phyloP scores from a whole-genome alignment of 495 filamentous ascomycete genomes.

The Geopyxis carbonaria region DNA sequence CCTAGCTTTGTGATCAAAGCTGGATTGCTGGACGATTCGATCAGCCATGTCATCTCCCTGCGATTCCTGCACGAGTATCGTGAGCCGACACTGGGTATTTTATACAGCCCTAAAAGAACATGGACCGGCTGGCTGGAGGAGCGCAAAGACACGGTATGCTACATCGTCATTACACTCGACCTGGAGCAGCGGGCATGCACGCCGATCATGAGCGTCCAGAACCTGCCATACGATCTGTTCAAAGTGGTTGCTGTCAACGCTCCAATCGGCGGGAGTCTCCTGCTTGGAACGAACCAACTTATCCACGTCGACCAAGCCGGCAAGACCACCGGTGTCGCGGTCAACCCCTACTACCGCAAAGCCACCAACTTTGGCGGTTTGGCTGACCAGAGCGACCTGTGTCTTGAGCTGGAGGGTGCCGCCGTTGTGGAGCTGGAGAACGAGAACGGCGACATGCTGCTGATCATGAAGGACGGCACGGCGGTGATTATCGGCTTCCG shows the following conservation, averaged over 20 bases:
- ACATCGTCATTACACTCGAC: constrained; percentile 89
- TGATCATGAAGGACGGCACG: constrained; percentile 63
- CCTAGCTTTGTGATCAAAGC: constrained; percentile 24
- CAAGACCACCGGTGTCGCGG: constrained; percentile 81
- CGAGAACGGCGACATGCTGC: constrained; percentile 61
- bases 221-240: constrained; percentile 78
- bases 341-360: constrained; percentile 72
- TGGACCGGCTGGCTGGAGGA: constrained; percentile 62
- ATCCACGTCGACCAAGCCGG: constrained; percentile 94
- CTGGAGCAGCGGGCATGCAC: constrained; percentile 87
- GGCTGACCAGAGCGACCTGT: constrained; percentile 67
- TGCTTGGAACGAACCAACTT: constrained; percentile 76
- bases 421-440: constrained; percentile 54
- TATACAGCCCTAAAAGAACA: constrained; percentile 56
- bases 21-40: constrained; percentile 52
- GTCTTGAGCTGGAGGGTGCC: constrained; percentile 67
- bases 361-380: constrained; percentile 59
- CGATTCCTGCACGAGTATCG: constrained; percentile 93
- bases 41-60: constrained; percentile 76
- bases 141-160: constrained; percentile 68
- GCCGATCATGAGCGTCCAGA: constrained; percentile 66
- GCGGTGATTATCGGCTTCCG: constrained; percentile 64
- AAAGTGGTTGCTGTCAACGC: constrained; percentile 66
- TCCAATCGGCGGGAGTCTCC: constrained; percentile 71
- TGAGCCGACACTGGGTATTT: constrained; percentile 88